Base-by-base conservation (phyloP, 768 basidiomycete species). In the Leccinellum albellum region DNA sequence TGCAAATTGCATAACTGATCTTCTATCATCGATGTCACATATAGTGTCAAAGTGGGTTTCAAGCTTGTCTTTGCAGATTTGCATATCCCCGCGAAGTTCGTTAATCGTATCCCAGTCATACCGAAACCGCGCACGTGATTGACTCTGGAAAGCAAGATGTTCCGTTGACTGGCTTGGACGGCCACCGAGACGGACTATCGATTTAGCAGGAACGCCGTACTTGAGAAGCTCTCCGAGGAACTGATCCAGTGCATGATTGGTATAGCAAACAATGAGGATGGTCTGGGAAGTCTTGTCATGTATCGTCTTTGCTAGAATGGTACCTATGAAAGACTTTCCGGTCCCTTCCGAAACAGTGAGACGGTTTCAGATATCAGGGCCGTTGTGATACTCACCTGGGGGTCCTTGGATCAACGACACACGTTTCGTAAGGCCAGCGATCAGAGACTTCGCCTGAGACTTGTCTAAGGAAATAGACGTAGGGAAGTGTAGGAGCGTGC, bases 221-320 rank as follows among this genome's bases (percentile, higher is more conserved):
- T 79, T 73, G 15, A 88, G 66, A 6, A 89, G 76, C 53, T 83
- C 81, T 24, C 80, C 77, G 6, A 89, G 74, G 53, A 89, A 84
- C 56, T 87, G 82, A 63, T 88, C 87, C 0, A 89, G 76, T 0
- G 87, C 87, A 55, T 89, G 87, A 55, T 89, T 89, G 1, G 86
- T 89, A 55, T 81, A 88, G 62, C 86, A 88, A 29, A 86, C 82
- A 15, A 88, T 82, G 7, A 88, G 78, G 20, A 88, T 85, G 0
- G 68, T 81, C 37, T 75, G 70, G 0, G 57, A 5, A 0, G 79
- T 79, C 50, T 67, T 62, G 17, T 81, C 78, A 46, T 87, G 79
- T 10, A 87, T 66, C 3, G 77, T 69, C 55, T 87, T 88, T 0
- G 84, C 83, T 1, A 87, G 69, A 1, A 88, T 71, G 1, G 83